A percentile compares a stretch with the other conserved stretches of the same genome.
Conservation (phyloP, 106 monocot species). For the Dioscorea dumetorum region DNA sequence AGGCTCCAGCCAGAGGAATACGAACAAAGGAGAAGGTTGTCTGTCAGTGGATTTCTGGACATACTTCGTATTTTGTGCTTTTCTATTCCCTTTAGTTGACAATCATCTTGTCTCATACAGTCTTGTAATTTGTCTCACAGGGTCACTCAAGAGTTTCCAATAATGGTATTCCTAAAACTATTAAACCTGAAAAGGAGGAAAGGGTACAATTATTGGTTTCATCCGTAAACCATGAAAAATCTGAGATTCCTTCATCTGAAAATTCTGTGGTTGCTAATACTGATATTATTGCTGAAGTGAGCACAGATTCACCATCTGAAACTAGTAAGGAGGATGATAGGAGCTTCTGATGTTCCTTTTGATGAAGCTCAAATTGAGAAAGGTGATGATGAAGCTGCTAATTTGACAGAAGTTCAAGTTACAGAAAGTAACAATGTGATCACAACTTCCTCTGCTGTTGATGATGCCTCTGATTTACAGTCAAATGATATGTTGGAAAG, state of each 20-base stretch:
- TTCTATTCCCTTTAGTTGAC: too few relatives aligned
- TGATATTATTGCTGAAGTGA: slow-evolving; percentile 13
- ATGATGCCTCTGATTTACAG: slow-evolving; percentile 7
- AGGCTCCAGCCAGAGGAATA: slow-evolving; percentile 34
- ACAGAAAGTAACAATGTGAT: slow-evolving; percentile 21
- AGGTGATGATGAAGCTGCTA: slow-evolving; percentile 16
- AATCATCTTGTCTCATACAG: neutral
- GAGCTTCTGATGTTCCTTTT: slow-evolving; percentile 7
- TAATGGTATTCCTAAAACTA: slow-evolving; percentile 13
- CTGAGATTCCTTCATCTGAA: slow-evolving; percentile 16
- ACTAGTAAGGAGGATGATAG: slow-evolving; percentile 11
- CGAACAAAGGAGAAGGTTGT: slow-evolving; percentile 57
- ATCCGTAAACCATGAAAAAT: slow-evolving; percentile 23
- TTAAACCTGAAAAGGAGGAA: slow-evolving; percentile 15
- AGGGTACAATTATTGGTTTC: slow-evolving; percentile 13
- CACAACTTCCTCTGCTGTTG: slow-evolving; percentile 12
- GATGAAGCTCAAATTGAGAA: slow-evolving; percentile 14
- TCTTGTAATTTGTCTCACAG: slow-evolving; percentile 20
- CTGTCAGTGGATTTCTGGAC: too few relatives aligned
- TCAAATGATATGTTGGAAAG: slow-evolving; percentile 12
- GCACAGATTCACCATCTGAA: slow-evolving; percentile 14
- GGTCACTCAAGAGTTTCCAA: slow-evolving; percentile 26
- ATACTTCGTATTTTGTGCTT: too few relatives aligned
- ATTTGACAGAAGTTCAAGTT: slow-evolving; percentile 19
- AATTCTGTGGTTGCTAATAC: slow-evolving; percentile 10